A percentile compares a stretch with the other conserved stretches of the same genome.
phyloP scores from a whole-genome alignment of 163 green algal genomes.

The Chlamydomonas reinhardtii region DNA sequence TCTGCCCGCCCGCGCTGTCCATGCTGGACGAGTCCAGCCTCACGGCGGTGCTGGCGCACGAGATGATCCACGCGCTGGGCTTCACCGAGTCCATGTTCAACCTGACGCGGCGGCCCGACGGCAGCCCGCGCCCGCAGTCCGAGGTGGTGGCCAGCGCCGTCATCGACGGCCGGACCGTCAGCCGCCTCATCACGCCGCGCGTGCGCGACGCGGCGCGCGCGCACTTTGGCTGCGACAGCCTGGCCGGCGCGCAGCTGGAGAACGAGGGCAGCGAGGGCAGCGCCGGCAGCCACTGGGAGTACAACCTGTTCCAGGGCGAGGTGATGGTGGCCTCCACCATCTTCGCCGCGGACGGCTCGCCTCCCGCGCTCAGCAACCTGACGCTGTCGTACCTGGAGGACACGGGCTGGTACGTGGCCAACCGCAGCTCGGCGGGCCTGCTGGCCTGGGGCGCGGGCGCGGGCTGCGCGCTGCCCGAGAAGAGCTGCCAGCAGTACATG shows the following conservation, averaged over 20 bases:
- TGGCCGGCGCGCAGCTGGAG: conserved; percentile 67
- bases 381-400: conserved; percentile 65
- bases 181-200: conserved; percentile 56
- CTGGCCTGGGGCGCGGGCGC: conserved; percentile 25
- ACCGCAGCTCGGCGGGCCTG: conserved; percentile 30
- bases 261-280: conserved; percentile 67
- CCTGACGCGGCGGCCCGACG: conserved; percentile 41
- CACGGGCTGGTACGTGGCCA: conserved; percentile 32
- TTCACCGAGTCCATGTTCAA: conserved; percentile 53
- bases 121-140: conserved; percentile 43
- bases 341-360: conserved; percentile 57
- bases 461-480: conserved; percentile 21
- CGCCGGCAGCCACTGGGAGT: conserved; percentile 70
- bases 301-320: conserved; percentile 68
- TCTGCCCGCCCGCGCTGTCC: conserved; percentile 56
- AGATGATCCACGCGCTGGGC: conserved; percentile 66
- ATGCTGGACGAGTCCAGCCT: conserved; percentile 35
- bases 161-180: conserved; percentile 23
- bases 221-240: conserved; percentile 61
- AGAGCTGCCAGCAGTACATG: conserved; percentile 14
- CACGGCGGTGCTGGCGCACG: conserved; percentile 61
- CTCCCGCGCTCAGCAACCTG: conserved; percentile 55
- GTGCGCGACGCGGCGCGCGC: conserved; percentile 52
- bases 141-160: conserved; percentile 32
- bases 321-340: conserved; percentile 71